Base-by-base conservation (phyloP, 192 early-diverging fungal species). In the Backusella macrospora region DNA sequence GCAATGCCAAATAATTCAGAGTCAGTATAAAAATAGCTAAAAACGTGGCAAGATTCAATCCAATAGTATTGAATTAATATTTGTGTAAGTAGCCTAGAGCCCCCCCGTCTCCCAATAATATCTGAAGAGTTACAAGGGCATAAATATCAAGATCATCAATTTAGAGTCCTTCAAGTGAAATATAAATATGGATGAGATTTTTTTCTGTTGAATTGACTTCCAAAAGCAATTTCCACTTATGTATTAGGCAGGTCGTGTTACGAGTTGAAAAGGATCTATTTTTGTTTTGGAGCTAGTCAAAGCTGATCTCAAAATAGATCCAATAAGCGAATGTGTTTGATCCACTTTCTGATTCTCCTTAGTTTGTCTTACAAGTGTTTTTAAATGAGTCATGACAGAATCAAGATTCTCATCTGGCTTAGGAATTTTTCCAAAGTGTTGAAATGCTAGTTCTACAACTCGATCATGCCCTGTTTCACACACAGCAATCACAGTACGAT, bases 91-190 rank as follows among this genome's bases (percentile, higher is more conserved):
- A 99, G 86, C 4, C 96, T 88, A 42, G 96, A 96, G n/a, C n/a
- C n/a, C 95, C 94, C 43, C 96, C 98, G 29, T 96, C 98, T 34
- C 96, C 98, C 79, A 99, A 86, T 37, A 98, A 84, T 71, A 93
- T 88, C 70, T 96, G 92, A 43, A 98, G 81, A 14, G 92, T 94
- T 9, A 96, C 93, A 68, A 98, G 86, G 8, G 94, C 89, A 80
- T 98, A 99, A 21, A 97, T 91, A 77, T 98, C 97, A 37, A 93
- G 86, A 78, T 92, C 89, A 73, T 91, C 85, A 65, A 94, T 91
- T 29, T 90, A 87, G 1, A 94, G 82, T 26, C 91, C 91, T 79
- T 95, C 92, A 80, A 97, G 97, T 0, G 92, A 96, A 45, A 96
- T 78, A 80, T 97, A 90, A 44, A 97, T 84, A 80, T 98, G 95